Conservation (phyloP, 331 rosid species). For the Pyracantha coccinea region DNA sequence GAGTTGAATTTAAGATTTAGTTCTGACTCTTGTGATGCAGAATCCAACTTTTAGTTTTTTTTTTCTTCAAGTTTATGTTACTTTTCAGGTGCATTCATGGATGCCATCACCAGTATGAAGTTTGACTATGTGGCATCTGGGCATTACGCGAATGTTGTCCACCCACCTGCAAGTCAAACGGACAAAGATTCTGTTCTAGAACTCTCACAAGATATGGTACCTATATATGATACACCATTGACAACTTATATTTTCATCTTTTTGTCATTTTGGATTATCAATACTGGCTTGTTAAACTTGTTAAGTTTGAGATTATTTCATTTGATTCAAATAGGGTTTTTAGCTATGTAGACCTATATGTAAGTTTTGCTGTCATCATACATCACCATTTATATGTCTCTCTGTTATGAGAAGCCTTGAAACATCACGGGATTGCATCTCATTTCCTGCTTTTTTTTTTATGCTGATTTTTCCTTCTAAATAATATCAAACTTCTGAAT, state of each 20-base stretch:
- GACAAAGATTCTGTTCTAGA: conserved; percentile 47
- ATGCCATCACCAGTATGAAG: conserved; percentile 64
- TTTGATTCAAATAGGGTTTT: not conserved
- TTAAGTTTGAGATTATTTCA: not conserved
- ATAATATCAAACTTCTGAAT: conserved; percentile 11
- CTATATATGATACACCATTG: not conserved
- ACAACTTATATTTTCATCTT: not conserved
- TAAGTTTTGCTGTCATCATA: not conserved
- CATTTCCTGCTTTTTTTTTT: not conserved
- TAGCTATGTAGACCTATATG: not conserved
- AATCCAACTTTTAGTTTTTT: not conserved
- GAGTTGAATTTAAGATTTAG: not conserved
- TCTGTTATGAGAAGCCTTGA: not conserved
- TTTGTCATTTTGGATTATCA: not conserved
- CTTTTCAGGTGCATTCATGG: conserved; percentile 84
- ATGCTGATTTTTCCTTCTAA: conserved; percentile 7
- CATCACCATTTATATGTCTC: not conserved
- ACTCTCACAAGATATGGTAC: conserved; percentile 82
- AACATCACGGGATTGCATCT: not conserved
- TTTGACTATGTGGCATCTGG: conserved; percentile 92
- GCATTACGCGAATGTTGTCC: conserved; percentile 85
- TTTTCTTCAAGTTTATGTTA: not conserved
- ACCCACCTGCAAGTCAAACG: conserved; percentile 37
- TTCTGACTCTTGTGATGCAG: not conserved
- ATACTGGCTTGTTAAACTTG: not conserved